Base-by-base conservation (phyloP, 805 yeast species). In the Zygosaccharomyces rouxii region DNA sequence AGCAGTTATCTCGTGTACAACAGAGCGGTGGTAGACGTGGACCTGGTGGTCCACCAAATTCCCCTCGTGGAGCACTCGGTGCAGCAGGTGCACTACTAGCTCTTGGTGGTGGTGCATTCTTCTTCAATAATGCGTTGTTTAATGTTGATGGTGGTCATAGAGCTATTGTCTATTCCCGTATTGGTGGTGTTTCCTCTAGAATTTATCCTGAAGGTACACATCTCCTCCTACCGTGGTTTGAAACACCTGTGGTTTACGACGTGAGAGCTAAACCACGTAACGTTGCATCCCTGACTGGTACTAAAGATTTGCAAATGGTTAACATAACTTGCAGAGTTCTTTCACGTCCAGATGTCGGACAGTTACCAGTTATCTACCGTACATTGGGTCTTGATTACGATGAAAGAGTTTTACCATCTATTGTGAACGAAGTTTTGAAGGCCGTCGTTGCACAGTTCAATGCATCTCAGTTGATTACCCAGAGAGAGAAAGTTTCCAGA, bases 61-160 rank as follows among this genome's bases (percentile, higher is more conserved):
- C 59, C 16, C 83, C 85, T 47, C 68, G 72, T 25, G 81, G 83
- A 16, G 66, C 79, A 28, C 74, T 83, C 61, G 78, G 83, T 18
- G 89, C 89, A 5, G 57, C 77, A 18, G 86, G 85, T 31, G 86
- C 87, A 3, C 56, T 84, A 18, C 49, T 83, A 1, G 55, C 80
- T 5, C 64, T 83, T 4, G 85, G 83, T 47, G 83, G 79, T 46
- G 83, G 80, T 49, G 78, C 80, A 2, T 44, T 79, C 38, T 63
- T 76, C 22, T 54, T 78, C 33, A 79, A 82, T 57, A 71, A 79
- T 35, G 74, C 89, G 1, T 70, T 85, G 30, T 85, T 83, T 71
- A 85, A 84, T 66, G 99, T 94, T 51, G 98, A 94, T 70, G 99
- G 99, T 81, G 99, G 99, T 70, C 98, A 92, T 69, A 78, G 99